phyloP scores from a whole-genome alignment of 176 grass and related monocot genomes.

The Metroxylon sagu region DNA sequence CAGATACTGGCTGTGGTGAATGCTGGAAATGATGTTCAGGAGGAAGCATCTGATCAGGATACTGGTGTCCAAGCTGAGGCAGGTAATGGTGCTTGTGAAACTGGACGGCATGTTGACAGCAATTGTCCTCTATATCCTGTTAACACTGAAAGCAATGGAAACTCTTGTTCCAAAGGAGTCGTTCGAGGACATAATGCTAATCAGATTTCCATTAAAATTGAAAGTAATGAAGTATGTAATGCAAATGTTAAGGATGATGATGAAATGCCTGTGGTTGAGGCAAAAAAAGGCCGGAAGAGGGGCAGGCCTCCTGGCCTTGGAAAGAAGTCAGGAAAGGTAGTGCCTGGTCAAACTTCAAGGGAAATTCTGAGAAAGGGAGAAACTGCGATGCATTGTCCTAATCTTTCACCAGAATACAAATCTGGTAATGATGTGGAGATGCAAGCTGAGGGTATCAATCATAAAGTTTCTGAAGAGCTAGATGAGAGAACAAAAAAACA shows the following conservation, averaged over 20 bases:
- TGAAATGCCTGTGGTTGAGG: background rate
- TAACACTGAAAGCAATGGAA: background rate
- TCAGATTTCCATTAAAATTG: background rate
- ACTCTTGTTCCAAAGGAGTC: background rate
- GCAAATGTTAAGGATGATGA: slow-evolving; percentile 1
- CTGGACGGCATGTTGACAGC: too few species aligned
- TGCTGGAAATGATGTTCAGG: too few species aligned
- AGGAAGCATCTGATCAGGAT: too few species aligned
- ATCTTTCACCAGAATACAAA: background rate
- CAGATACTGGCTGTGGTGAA: too few species aligned
- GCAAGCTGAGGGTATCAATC: background rate
- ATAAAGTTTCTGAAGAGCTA: background rate
- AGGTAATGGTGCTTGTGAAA: too few species aligned
- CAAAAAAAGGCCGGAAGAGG: background rate
- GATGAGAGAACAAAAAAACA: background rate
- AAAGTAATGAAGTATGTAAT: background rate
- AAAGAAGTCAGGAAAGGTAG: background rate
- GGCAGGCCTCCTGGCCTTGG: background rate
- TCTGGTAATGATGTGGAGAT: background rate
- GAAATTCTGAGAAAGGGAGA: too few species aligned
- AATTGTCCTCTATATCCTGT: too few species aligned
- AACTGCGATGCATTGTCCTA: too few species aligned
- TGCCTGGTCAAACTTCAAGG: too few species aligned
- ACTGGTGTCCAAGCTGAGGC: too few species aligned
- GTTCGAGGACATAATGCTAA: slow-evolving; percentile 1